Percentiles rank a stretch among this genome's conserved stretches.
Evolutionary conservation across 139 green algal genomes (phyloP).

Genomic region (Volvox africanus): DNA sequence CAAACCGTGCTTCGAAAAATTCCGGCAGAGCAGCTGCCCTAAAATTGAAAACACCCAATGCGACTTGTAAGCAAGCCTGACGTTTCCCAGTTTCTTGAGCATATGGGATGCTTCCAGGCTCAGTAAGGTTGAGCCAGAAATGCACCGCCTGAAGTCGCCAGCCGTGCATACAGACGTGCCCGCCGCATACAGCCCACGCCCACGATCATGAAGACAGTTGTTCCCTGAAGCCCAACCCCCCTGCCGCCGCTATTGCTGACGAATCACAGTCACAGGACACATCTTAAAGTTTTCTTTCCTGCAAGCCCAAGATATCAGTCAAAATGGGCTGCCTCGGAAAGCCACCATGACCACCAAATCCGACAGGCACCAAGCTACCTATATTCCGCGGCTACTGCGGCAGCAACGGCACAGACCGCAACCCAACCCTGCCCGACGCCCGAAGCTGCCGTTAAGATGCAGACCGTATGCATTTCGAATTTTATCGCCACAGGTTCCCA

Average conservation of each 20-base stretch:
- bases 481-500: background rate
- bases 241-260: background rate
- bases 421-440: too few species aligned
- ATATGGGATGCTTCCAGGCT: background rate
- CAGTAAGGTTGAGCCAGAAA: background rate
- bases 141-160: background rate
- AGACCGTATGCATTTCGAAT: background rate
- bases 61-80: too few species aligned
- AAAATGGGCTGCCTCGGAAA: slow-evolving; percentile 8
- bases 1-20: background rate
- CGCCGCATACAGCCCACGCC: too few species aligned
- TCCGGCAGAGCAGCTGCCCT: background rate
- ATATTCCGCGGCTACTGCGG: background rate
- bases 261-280: background rate
- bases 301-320: background rate
- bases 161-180: background rate
- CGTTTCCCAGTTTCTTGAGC: background rate
- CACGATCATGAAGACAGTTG: too few species aligned
- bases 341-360: background rate
- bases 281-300: background rate
- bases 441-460: too few species aligned
- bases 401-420: background rate
- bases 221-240: too few species aligned
- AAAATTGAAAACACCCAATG: background rate
- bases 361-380: background rate